Evolutionary conservation across 2,329 filamentous ascomycete species (phyloP).

Genomic region (Ploettnerulaceae sp.): DNA sequence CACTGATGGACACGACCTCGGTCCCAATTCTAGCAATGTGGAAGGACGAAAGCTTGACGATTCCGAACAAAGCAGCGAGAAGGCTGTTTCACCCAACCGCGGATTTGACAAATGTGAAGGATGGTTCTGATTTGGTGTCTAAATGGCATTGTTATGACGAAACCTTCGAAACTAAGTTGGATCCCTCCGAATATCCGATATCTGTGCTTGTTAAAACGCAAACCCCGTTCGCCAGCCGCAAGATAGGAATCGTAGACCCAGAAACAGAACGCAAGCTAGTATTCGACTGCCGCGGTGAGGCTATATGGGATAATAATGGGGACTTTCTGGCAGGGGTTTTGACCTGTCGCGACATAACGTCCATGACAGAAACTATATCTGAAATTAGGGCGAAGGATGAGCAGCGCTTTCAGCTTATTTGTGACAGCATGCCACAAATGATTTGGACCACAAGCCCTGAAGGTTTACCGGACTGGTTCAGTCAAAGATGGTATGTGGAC

Average conservation of each 20-base stretch:
- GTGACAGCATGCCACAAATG: slow-evolving; percentile 66
- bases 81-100: slow-evolving; percentile 44
- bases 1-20: slow-evolving; percentile 67
- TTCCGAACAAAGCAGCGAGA: slow-evolving; percentile 59
- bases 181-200: slow-evolving; percentile 61
- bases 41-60: slow-evolving; percentile 70
- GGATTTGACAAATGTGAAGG: slow-evolving; percentile 36
- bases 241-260: slow-evolving; percentile 59
- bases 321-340: slow-evolving; percentile 72
- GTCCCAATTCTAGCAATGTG: slow-evolving; percentile 76
- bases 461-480: slow-evolving; percentile 68
- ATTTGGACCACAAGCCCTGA: slow-evolving; percentile 70
- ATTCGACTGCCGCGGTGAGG: slow-evolving; percentile 63
- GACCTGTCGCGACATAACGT: slow-evolving; percentile 67
- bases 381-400: slow-evolving; percentile 67
- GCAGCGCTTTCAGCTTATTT: slow-evolving; percentile 69
- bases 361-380: slow-evolving; percentile 62
- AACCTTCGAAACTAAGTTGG: slow-evolving; percentile 57
- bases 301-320: slow-evolving; percentile 60
- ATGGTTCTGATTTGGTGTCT: slow-evolving; percentile 52
- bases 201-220: slow-evolving; percentile 58
- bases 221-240: slow-evolving; percentile 51
- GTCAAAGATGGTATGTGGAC: slow-evolving; percentile 55
- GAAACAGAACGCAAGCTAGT: slow-evolving; percentile 48
- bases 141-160: slow-evolving; percentile 60